Percentiles rank a stretch among this genome's conserved stretches.
phyloP scores from a whole-genome alignment of 208 protist genomes.

The Naegleria gruberi region DNA sequence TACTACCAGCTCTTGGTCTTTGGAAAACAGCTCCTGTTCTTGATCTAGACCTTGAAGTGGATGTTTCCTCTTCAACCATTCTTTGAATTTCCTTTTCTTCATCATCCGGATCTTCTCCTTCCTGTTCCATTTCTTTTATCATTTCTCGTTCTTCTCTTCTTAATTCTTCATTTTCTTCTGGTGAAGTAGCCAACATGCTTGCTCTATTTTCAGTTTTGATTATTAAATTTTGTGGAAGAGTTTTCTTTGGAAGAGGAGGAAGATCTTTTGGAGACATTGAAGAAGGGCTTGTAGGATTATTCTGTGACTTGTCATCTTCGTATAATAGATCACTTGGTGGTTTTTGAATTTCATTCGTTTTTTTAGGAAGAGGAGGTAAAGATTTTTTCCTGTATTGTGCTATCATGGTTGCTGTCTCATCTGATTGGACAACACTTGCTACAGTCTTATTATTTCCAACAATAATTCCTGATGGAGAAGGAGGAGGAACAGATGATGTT shows the following conservation, averaged over 20 bases:
- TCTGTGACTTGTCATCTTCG: background rate
- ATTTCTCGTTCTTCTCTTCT: background rate
- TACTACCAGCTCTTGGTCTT: background rate
- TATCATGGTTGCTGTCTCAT: background rate
- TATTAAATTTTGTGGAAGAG: background rate
- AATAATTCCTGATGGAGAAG: background rate
- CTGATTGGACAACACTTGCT: background rate
- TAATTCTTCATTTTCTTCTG: background rate
- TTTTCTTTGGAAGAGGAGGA: background rate
- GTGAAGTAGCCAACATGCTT: background rate
- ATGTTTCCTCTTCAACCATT: background rate
- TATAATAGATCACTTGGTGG: background rate
- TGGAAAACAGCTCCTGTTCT: background rate
- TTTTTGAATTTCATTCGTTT: background rate
- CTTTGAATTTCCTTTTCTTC: background rate
- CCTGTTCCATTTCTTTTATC: background rate
- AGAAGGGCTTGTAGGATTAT: background rate
- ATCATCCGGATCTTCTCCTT: background rate
- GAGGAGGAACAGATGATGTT: background rate
- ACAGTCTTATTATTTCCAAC: background rate
- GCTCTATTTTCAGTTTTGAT: background rate
- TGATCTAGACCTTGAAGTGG: background rate
- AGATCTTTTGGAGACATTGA: background rate
- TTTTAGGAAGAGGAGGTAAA: background rate
- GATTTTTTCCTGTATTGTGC: background rate